Base-by-base conservation (phyloP, 176 grass and related monocot genomes). In the Avena eriantha region DNA sequence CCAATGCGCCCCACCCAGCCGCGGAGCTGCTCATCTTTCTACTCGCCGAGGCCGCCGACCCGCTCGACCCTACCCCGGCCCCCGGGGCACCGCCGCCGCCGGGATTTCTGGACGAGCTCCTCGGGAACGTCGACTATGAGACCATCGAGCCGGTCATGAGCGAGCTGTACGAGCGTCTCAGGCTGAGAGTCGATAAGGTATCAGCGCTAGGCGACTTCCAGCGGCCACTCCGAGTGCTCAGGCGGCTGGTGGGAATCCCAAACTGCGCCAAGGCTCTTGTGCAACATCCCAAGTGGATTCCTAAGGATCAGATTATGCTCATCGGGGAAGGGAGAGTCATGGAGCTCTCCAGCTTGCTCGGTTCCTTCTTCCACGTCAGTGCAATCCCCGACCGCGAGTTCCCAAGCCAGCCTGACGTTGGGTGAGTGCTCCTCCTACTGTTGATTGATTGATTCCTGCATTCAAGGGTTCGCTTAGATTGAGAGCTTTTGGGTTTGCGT, bases 231-330 rank as follows among this genome's bases (percentile, higher is more conserved):
- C 83, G 97, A 41, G 94, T 95, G 78, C 89, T 98, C 23, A 69
- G 85, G 66, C 70, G 86, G n/a, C 80, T 98, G 1, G 77, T 96
- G n/a, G 75, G 79, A 7, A 94, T 87, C 23, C 97, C 94, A 3
- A 91, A 85, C 39, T 95, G 93, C 16, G 92, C 92, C 15, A 96
- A 90, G 80, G 92, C 90, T 84, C 57, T 99, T 73, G 93, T 98
- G 82, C 91, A 93, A 65, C 97, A 98, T 72, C 97, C 90, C 17
- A 94, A 73, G 82, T 98, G 97, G 97, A 93, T 96, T 65, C 94
- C 97, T 0, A 93, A 86, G 29, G 81, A 94, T 29, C 90, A 53
- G 51, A 72, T 92, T 50, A 75, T 96, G 87, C 66, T 95, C 17
- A 91, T 96, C 8, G 97, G 97, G 8, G 94, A 96, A 82, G 94